phyloP scores from a whole-genome alignment of 2,329 filamentous ascomycete species.

The Fusarium nurragi region DNA sequence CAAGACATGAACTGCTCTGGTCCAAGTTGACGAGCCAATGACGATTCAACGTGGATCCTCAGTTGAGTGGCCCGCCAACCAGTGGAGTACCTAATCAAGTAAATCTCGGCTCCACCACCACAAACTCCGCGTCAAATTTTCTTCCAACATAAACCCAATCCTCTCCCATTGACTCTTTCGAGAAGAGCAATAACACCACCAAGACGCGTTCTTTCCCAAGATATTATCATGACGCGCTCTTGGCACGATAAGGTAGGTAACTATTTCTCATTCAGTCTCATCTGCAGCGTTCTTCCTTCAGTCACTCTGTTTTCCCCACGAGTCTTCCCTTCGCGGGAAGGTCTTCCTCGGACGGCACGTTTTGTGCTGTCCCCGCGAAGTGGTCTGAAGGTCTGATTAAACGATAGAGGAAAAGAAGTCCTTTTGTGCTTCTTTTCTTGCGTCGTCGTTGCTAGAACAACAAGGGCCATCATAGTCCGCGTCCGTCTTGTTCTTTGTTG shows the following conservation, averaged over 20 bases:
- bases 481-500: constrained; percentile 50
- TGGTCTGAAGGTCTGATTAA: constrained; percentile 47
- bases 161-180: background rate
- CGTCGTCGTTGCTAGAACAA: constrained; percentile 55
- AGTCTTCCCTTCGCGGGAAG: constrained; percentile 48
- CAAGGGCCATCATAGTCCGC: constrained; percentile 65
- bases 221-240: background rate
- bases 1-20: background rate
- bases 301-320: constrained; percentile 47
- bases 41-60: background rate
- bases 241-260: background rate
- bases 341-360: constrained; percentile 50
- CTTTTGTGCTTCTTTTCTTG: constrained; percentile 11
- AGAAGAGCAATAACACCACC: background rate
- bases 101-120: constrained; percentile 4
- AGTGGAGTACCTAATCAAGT: background rate
- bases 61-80: constrained; percentile 29
- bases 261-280: background rate
- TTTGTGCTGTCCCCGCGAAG: constrained; percentile 50
- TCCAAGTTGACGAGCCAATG: constrained; percentile 22
- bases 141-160: background rate
- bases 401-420: constrained; percentile 4
- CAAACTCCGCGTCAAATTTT: constrained; percentile 32
- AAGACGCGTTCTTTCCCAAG: background rate
- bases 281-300: constrained; percentile 45